Evolutionary conservation across 441 rosid species (phyloP), one percentile per base, ranked within the genome.

Genomic region (Euphorbia schlechtendalii): DNA sequence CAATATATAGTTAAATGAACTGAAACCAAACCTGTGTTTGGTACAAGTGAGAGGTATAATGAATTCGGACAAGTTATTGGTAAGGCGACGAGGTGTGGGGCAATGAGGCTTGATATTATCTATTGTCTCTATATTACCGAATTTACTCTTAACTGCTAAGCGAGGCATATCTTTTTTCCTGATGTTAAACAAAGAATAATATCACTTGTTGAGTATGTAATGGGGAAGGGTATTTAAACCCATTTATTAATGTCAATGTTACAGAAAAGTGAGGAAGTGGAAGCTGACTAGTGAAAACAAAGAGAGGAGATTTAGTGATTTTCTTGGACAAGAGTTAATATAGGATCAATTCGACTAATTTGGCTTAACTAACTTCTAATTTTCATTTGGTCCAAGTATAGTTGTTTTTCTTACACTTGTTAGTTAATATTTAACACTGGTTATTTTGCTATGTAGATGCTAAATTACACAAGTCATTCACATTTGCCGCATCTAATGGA

Each of bases 11-110:
- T n/a, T n/a, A n/a, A n/a, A n/a, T n/a, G n/a, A n/a, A n/a, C n/a
- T n/a, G n/a, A 66, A 56, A 73, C 22, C 75, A 56, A 75, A 80
- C 80, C 86, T 76, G 81, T 84, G 92, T 24, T 82, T 71, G 78
- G 69, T 63, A 61, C 92, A 84, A 53, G 77, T 70, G 53, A 72
- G 76, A 61, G 85, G 86, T 66, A 69, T 79, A 69, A 88, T 84
- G 64, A 86, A 76, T 45, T 88, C 92, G 1, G 89, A 90, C 11
- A 76, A 27, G 64, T 80, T 53, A 18, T 84, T 69, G 56, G 76
- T 79, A 30, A 74, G 69, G 48, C 91, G 86, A 13, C 89, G 97
- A 71, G 95, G 95, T 73, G 84, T 84, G 0, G 95, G 92, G 48
- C 92, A 90, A 40, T 83, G 80, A 22, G 86, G 95, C 27, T 62